Percentiles rank a stretch among this genome's conserved stretches.
Evolutionary conservation across 768 basidiomycete species (phyloP).

Genomic region (Strobilomyces confusus): DNA sequence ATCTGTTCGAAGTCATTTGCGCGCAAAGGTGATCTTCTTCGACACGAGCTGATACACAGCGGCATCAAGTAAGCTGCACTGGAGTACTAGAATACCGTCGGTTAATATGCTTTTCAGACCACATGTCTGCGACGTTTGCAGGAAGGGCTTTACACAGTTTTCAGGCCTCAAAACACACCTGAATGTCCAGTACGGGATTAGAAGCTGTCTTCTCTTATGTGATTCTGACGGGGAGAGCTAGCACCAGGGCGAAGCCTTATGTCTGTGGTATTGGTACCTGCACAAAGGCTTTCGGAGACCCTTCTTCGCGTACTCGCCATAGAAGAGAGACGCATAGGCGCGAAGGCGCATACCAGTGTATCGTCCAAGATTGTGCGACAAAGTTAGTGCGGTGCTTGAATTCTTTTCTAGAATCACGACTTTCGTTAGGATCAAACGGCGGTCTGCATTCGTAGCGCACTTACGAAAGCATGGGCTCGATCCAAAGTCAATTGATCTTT

Average conservation of each 20-base stretch:
- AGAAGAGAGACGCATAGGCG: slow-evolving; percentile 53
- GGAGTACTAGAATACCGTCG: neutral
- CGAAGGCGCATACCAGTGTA: slow-evolving; percentile 44
- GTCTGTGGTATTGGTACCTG: slow-evolving; percentile 48
- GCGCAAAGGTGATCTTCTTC: slow-evolving; percentile 57
- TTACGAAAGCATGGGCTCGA: slow-evolving; percentile 46
- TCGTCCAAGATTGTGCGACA: slow-evolving; percentile 42
- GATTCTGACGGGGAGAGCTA: slow-evolving; percentile 24
- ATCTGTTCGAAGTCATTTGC: slow-evolving; percentile 48
- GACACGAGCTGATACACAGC: slow-evolving; percentile 51
- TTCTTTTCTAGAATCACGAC: neutral
- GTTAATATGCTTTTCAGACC: slow-evolving; percentile 37
- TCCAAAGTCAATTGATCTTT: slow-evolving; percentile 16
- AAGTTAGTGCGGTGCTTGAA: slow-evolving; percentile 31
- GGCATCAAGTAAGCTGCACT: slow-evolving; percentile 41
- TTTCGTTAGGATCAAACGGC: slow-evolving; percentile 56
- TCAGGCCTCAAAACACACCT: slow-evolving; percentile 59
- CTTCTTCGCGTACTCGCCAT: slow-evolving; percentile 66
- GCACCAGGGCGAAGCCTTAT: slow-evolving; percentile 51
- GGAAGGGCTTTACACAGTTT: slow-evolving; percentile 53
- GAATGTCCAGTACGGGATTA: slow-evolving; percentile 58
- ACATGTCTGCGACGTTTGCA: slow-evolving; percentile 48
- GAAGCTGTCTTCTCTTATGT: neutral
- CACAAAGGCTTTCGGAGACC: slow-evolving; percentile 55
- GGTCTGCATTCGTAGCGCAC: slow-evolving; percentile 53